Evolutionary conservation across 1,139 yeast species (phyloP).

Genomic region (Scheffersomyces segobiensis): DNA sequence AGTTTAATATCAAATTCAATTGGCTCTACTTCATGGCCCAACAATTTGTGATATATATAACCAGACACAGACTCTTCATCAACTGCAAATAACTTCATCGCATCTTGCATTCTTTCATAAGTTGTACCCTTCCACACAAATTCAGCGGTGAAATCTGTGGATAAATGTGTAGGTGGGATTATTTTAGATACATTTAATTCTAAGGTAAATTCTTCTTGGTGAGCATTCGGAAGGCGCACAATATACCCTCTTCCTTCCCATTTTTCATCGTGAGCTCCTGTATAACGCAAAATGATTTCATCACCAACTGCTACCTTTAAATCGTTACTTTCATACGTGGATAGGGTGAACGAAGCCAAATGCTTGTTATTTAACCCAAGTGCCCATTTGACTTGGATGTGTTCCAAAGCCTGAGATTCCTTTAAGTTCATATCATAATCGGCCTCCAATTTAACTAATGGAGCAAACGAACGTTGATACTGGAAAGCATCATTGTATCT

Average conservation of each 20-base stretch:
- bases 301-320: slow-evolving; percentile 86
- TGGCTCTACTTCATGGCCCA: slow-evolving; percentile 79
- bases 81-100: slow-evolving; percentile 71
- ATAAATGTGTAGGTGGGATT: slow-evolving; percentile 55
- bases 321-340: slow-evolving; percentile 66
- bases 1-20: slow-evolving; percentile 59
- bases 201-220: slow-evolving; percentile 69
- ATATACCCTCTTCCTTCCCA: slow-evolving; percentile 81
- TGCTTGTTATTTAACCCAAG: slow-evolving; percentile 64
- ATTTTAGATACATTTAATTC: slow-evolving; percentile 52
- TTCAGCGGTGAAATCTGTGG: slow-evolving; percentile 77
- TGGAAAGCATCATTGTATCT: slow-evolving; percentile 83
- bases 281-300: slow-evolving; percentile 66
- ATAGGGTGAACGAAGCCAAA: slow-evolving; percentile 67
- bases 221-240: slow-evolving; percentile 67
- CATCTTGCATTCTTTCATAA: slow-evolving; percentile 81
- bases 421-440: slow-evolving; percentile 74
- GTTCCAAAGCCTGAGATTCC: slow-evolving; percentile 79
- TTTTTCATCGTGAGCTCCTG: slow-evolving; percentile 47
- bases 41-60: slow-evolving; percentile 72
- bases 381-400: slow-evolving; percentile 75
- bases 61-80: slow-evolving; percentile 73
- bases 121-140: slow-evolving; percentile 90
- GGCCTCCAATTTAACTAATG: slow-evolving; percentile 78
- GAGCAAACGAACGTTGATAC: slow-evolving; percentile 84